Evolutionary conservation across 2,329 filamentous ascomycete species (phyloP).

Genomic region (Eutypa lata): DNA sequence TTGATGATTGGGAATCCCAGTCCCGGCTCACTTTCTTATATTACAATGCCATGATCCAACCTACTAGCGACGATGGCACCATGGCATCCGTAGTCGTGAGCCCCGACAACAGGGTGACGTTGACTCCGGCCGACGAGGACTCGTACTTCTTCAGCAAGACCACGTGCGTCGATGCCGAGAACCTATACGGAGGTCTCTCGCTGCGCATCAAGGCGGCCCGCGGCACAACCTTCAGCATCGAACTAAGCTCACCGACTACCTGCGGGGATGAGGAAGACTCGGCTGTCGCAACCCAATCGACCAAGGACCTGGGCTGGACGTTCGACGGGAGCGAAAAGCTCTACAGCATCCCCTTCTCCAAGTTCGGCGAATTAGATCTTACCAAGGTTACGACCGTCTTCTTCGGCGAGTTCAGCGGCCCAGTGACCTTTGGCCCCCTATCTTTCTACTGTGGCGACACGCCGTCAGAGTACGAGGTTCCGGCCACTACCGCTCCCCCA

Average conservation of each 20-base stretch:
- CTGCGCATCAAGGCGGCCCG: slow-evolving; percentile 51
- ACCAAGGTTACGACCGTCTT: slow-evolving; percentile 51
- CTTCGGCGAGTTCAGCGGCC: slow-evolving; percentile 42
- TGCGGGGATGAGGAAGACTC: slow-evolving; percentile 39
- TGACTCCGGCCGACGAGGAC: slow-evolving; percentile 44
- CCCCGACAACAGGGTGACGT: slow-evolving; percentile 46
- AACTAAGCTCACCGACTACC: slow-evolving; percentile 44
- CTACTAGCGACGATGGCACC: slow-evolving; percentile 54
- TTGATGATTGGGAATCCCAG: slow-evolving; percentile 62
- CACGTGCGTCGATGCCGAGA: slow-evolving; percentile 49
- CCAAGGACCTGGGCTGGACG: slow-evolving; percentile 52
- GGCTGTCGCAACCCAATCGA: slow-evolving; percentile 37
- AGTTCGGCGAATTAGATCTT: slow-evolving; percentile 47
- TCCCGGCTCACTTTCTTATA: slow-evolving; percentile 58
- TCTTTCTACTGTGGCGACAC: slow-evolving; percentile 55
- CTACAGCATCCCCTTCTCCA: slow-evolving; percentile 56
- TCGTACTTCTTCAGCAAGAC: slow-evolving; percentile 60
- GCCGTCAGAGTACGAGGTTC: slow-evolving; percentile 45
- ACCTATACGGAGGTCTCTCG: slow-evolving; percentile 52
- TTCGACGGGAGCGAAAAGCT: slow-evolving; percentile 59
- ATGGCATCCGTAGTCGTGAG: slow-evolving; percentile 55
- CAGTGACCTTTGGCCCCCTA: slow-evolving; percentile 54
- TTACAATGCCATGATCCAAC: slow-evolving; percentile 56
- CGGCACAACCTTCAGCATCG: slow-evolving; percentile 49
- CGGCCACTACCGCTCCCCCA: slow-evolving; percentile 35